Percentiles rank a stretch among this genome's conserved stretches.
These are phyloP conservation scores for Cruciata laevipes DNA, from an alignment of 257 asterid genomes.

Conservation along the genomic window DNA sequence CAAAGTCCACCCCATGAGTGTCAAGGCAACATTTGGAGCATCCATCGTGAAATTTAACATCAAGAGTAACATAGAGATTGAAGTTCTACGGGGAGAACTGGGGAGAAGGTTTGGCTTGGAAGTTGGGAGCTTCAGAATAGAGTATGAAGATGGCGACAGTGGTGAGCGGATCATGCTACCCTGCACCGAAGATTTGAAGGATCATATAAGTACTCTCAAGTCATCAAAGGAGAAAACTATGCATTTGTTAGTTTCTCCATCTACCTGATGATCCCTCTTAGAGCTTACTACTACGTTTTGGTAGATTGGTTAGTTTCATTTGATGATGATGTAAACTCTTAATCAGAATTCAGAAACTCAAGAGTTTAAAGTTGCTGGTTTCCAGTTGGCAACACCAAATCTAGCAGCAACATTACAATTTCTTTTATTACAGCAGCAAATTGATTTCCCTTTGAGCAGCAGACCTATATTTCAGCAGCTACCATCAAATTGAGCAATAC, in stretches of 20 bases:
- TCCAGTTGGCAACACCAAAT: too few species aligned
- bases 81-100: background rate
- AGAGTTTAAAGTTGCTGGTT: too few species aligned
- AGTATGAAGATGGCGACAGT: background rate
- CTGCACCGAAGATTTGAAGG: background rate
- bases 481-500: too few species aligned
- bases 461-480: too few species aligned
- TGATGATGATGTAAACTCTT: too few species aligned
- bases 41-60: background rate
- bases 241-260: background rate
- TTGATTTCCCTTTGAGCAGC: too few species aligned
- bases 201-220: background rate
- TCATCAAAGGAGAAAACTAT: background rate
- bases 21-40: background rate
- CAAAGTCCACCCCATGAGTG: background rate
- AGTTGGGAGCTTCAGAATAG: background rate
- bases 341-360: too few species aligned
- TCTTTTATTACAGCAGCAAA: too few species aligned
- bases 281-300: too few species aligned
- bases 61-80: background rate
- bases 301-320: too few species aligned
- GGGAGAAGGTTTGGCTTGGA: background rate
- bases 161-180: background rate
- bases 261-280: background rate
- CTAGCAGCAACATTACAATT: too few species aligned